Base-by-base conservation (phyloP, 495 filamentous ascomycete genomes). In the Aspergillus asperescens region DNA sequence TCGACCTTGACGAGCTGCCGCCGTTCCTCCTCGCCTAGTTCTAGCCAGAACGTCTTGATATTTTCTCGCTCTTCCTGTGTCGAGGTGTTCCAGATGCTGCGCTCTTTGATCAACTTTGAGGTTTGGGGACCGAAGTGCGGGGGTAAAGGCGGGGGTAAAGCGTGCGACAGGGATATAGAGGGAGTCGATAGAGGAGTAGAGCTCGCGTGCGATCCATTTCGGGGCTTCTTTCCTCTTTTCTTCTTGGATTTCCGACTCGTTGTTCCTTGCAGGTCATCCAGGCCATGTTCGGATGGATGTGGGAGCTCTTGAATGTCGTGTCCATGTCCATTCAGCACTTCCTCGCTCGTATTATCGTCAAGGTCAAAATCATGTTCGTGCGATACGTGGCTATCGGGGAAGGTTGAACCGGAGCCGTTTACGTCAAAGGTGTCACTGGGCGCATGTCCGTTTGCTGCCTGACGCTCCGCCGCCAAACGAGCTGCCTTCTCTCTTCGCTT, bases 31-130 rank as follows among this genome's bases (percentile, higher is more conserved):
- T 99, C 94, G 51, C 89, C 89, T 22, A 99, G 70, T n/a, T 89
- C 90, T 28, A 99, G 78, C 93, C 93, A 99, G 70, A 97, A 99
- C 50, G 95, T 88, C 62, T 95, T 94, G 64, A 99, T 99, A 55
- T 93, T 85, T 66, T 96, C 90, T 12, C 93, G 85, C 67, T 99
- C 93, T 66, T 97, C 90, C 50, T 86, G 79, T 5, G 85, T 90
- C 27, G 87, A 91, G 5, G 90, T 96, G 62, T 97, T 96, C 93
- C 93, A 99, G 67, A 98, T 96, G 34, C 64, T 71, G 66, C 86
- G 88, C 57, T 93, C 89, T 63, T 85, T 88, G 27, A 63, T 56
- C 23, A 66, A 63, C 45, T 68, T 70, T 27, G 65, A 50, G 40
- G 55, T 38, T 25, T 50, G 67, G 58, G 60, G 57, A 45, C 40